Evolutionary conservation across 2,329 filamentous ascomycete genomes (phyloP).

Genomic region (Keithomyces neogunnii): DNA sequence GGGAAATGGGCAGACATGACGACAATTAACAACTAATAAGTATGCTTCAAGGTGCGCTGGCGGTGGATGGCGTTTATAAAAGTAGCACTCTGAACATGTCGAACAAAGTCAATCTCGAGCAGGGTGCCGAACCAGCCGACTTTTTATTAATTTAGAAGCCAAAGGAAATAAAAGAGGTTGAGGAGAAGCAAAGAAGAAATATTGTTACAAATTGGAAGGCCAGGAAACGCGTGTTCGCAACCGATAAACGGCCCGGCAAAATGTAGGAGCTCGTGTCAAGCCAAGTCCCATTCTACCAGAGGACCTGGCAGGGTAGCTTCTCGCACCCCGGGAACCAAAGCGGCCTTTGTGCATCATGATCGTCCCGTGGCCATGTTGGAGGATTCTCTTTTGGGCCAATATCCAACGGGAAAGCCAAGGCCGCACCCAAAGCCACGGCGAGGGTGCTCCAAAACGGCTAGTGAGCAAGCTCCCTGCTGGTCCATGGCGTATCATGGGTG

Average conservation of each 20-base stretch:
- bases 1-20: slow-evolving; percentile 3
- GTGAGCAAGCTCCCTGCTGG: slow-evolving; percentile 1
- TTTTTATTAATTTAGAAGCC: not conserved
- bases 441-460: not conserved
- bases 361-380: slow-evolving; percentile 1
- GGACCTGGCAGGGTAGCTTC: not conserved
- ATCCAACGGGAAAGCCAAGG: slow-evolving; percentile 1
- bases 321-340: slow-evolving; percentile 4
- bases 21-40: not conserved
- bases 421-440: slow-evolving; percentile 3
- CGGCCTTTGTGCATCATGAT: slow-evolving; percentile 8
- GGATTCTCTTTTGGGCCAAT: not conserved
- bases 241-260: not conserved
- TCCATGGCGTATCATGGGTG: slow-evolving; percentile 1
- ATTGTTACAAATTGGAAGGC: not conserved
- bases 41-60: not conserved
- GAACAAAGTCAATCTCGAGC: too few species aligned
- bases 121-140: slow-evolving; percentile 1
- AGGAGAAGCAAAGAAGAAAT: not conserved
- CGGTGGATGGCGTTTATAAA: not conserved
- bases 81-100: not conserved
- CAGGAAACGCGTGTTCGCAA: not conserved
- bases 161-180: not conserved
- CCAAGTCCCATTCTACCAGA: slow-evolving; percentile 2
- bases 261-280: slow-evolving; percentile 1